Base-by-base conservation (phyloP, 2,329 filamentous ascomycete species). In the Pleoardoris graminearum region DNA sequence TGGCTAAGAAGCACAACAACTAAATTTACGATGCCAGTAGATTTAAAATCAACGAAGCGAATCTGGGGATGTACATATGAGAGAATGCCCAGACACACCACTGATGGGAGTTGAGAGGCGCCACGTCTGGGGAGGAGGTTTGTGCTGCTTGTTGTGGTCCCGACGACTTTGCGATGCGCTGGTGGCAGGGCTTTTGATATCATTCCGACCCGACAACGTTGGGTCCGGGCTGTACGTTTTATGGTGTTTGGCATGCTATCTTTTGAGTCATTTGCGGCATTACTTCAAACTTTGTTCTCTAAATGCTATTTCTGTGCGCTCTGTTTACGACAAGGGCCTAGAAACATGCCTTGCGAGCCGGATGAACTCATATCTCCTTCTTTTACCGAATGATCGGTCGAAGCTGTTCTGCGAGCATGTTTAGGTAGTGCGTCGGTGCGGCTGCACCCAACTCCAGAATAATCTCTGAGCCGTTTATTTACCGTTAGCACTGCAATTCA, bases 1-100 rank as follows among this genome's bases (percentile, higher is more conserved):
- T 99, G 93, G 92, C 93, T 65, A 95, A 94, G 86, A 66, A 68
- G 55, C 55, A 61, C 17, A 21, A n/a, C 48, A 57, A 54, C 52
- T 69, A 68, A 52, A 62, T 57, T 50, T 33, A 22, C 21, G 42
- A 5, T 29, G 41, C 27, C 51, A 23, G 51, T 48, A 23, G 50
- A 38, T 39, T 17, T 21, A 11, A 50, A 55, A 41, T 17, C 46
- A 57, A 37, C 49, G 44, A 38, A 50, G 61, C 54, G 60, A 55
- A 42, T 57, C 67, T 62, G 61, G 67, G 64, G 63, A 68, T 70
- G 68, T 68, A 70, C 56, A 71, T 68, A 69, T 44, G 33, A 45
- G 53, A 59, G 60, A 59, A 54, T 6, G 17, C 63, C 66, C 48
- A 55, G 51, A 41, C 54, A 60, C 48, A 57, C 44, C 54, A 51